A percentile compares a stretch with the other conserved stretches of the same genome.
Conservation (phyloP, 495 filamentous ascomycete species). For the Terfezia claveryi region DNA sequence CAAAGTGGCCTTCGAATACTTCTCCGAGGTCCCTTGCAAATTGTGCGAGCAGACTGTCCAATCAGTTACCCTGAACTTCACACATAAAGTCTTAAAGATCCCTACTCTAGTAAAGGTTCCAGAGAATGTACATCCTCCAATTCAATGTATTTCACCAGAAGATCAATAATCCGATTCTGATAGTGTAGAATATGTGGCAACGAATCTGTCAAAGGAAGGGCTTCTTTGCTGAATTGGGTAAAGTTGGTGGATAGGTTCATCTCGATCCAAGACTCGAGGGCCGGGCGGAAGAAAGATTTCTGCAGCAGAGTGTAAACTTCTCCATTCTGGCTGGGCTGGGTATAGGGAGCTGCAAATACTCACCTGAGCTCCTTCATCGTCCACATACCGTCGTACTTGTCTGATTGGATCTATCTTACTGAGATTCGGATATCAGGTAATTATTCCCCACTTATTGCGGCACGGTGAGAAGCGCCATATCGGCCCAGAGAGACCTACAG, state of each 20-base stretch:
- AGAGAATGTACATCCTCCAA: conserved; percentile 49
- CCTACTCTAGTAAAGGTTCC: conserved; percentile 52
- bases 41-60: conserved; percentile 41
- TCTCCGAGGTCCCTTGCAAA: conserved; percentile 79
- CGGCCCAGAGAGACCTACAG: conserved; percentile 22
- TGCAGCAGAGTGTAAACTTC: not conserved
- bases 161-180: conserved; percentile 57
- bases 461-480: not conserved
- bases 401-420: conserved; percentile 67
- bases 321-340: not conserved
- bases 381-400: conserved; percentile 57
- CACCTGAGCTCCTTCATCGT: conserved; percentile 40
- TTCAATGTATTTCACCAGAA: conserved; percentile 57
- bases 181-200: conserved; percentile 79
- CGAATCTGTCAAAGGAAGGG: conserved; percentile 59
- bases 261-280: conserved; percentile 71
- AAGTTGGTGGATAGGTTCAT: conserved; percentile 71
- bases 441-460: not conserved
- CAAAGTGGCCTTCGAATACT: conserved; percentile 77
- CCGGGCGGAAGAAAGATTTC: conserved; percentile 60
- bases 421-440: too few species aligned
- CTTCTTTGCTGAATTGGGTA: conserved; percentile 45
- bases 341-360: not conserved
- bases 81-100: not conserved
- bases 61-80: not conserved